These are phyloP conservation scores for Emergomyces pasteurianus DNA, from an alignment of 2,329 filamentous ascomycete genomes.

Conservation along the genomic window DNA sequence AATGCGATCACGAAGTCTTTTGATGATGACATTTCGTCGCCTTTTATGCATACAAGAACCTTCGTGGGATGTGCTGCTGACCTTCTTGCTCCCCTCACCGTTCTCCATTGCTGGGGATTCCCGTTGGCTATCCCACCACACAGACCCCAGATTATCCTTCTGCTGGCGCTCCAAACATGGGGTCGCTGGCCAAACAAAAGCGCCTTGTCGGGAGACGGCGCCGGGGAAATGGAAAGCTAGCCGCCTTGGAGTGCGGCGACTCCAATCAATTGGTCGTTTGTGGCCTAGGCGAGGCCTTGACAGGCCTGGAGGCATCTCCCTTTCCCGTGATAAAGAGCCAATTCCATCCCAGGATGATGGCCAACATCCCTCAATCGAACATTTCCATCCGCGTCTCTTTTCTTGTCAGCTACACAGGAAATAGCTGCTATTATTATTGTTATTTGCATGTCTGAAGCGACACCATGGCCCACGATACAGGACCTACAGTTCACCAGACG, in stretches of 20 bases:
- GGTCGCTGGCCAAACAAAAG: not conserved
- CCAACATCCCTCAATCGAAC: not conserved
- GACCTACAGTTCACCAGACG: not conserved
- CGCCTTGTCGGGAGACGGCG: not conserved
- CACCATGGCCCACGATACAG: not conserved
- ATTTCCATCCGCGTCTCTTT: not conserved
- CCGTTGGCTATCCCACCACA: not conserved
- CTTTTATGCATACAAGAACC: too few species aligned
- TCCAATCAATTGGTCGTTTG: not conserved
- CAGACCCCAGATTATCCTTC: not conserved
- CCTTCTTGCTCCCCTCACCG: too few species aligned
- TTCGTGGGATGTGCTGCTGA: too few species aligned
- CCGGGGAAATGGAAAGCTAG: not conserved
- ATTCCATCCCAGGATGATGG: not conserved
- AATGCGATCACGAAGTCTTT: too few species aligned
- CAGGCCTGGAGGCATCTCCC: not conserved
- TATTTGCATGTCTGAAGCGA: not conserved
- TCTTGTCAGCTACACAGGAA: not conserved
- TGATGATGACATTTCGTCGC: too few species aligned
- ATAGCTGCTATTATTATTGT: not conserved
- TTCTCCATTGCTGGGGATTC: not conserved
- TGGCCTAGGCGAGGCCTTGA: not conserved
- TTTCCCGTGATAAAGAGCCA: not conserved
- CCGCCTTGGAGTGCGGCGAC: not conserved
- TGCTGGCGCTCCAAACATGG: not conserved